Evolutionary conservation across 1,284 basidiomycete species (phyloP).

Genomic region (Peniophora sp.): DNA sequence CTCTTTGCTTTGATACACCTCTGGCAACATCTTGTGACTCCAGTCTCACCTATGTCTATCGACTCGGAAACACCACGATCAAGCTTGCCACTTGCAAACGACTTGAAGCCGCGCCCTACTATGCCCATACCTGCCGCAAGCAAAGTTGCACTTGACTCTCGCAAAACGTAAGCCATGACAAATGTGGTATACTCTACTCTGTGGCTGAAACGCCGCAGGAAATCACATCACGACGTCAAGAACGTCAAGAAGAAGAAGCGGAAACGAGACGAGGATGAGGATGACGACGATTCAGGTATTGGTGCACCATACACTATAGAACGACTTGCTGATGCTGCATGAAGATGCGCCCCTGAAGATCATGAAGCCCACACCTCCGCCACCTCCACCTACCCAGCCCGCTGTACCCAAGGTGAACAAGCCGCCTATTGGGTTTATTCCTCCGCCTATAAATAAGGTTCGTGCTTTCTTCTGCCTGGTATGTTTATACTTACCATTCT

Average conservation of each 20-base stretch:
- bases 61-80: constrained; percentile 35
- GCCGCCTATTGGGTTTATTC: constrained; percentile 32
- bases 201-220: too few species aligned
- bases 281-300: constrained; percentile 54
- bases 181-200: too few species aligned
- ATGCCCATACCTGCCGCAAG: constrained; percentile 8
- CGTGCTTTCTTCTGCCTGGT: too few species aligned
- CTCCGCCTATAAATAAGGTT: constrained; percentile 21
- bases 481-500: constrained; percentile 2
- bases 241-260: constrained; percentile 74
- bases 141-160: constrained; percentile 26
- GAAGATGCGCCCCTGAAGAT: constrained; percentile 39
- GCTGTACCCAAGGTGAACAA: constrained; percentile 45
- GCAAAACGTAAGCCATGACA: constrained; percentile 28
- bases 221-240: constrained; percentile 25
- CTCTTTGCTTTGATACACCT: background rate
- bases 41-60: constrained; percentile 46
- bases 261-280: constrained; percentile 61
- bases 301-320: constrained; percentile 17
- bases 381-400: constrained; percentile 24
- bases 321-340: background rate
- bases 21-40: constrained; percentile 1
- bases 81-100: constrained; percentile 26
- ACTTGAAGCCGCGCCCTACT: constrained; percentile 9
- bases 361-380: constrained; percentile 48